Base-by-base conservation (phyloP, 148 eudicot genomes). In the Fagopyrum tataricum region DNA sequence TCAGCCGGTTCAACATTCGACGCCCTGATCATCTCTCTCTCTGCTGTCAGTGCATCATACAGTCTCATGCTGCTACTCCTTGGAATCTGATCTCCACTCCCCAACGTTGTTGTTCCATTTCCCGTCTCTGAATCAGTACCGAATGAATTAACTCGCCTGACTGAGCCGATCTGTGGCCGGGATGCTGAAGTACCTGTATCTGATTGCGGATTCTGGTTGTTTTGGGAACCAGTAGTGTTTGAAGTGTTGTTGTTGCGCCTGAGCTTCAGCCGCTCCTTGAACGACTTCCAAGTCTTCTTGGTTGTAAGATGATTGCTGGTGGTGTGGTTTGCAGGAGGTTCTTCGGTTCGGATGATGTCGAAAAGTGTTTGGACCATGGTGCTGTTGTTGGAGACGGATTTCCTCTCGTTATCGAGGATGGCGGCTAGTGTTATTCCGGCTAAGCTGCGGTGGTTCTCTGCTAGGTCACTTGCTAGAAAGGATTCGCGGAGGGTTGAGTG, bases 321-420 rank as follows among this genome's bases (percentile, higher is more conserved):
- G 10, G 8, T 13, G 14, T 58, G 67, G 18, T 31, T 72, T 37
- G 61, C 21, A 3, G 39, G 61, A 24, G 74, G 40, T 41, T 83
- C 86, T 44, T 87, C 89, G 43, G 81, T 82, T 4, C 81, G 77
- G 26, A 87, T 81, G 18, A 85, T 71, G 52, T 91, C 87, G 47
- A 87, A 58, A 6, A 91, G 81, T 13, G 87, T 84, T 41, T 83
- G 76, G 74, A 81, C 74, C 24, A 77, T 74, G 18, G 69, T 17
- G 74, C 20, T 51, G 51, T n/a, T 51, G 51, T 55, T 46, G 18
- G 76, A 44, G 61, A 78, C 68, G 7, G 82, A 62, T 55, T 69
- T 78, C 69, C 79, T 84, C 24, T 78, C 82, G 44, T 69, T 49
- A 37, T 75, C 70, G 7, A 86, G 84, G 21, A 84, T 80, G 46